Evolutionary conservation across 352 stramenopile species (phyloP), one percentile per base, ranked within the genome.

Genomic region (Phytopythium mirpurense): DNA sequence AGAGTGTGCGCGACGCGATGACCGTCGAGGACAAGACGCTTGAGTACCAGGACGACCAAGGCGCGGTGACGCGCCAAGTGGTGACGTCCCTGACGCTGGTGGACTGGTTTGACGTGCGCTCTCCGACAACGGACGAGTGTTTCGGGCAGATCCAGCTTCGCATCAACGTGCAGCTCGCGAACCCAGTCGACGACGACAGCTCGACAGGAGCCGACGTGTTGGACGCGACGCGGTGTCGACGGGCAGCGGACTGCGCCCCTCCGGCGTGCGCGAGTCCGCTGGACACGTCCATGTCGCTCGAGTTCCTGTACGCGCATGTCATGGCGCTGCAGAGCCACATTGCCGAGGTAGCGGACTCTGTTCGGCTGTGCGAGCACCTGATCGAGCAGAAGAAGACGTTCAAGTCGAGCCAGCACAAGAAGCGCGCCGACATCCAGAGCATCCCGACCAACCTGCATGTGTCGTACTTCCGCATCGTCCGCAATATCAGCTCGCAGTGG

Each of bases 391-490:
- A 85, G 40, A 82, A 82, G 35, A 92, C 83, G 16, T 95, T 95
- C 62, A 95, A 95, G 47, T 90, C 82, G 12, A 91, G 79, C 52
- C 56, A 83, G 40, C 67, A 89, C 62, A 95, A 92, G 60, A 88
- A 92, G 42, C 78, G 80, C 27, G 74, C 78, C 1, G 82, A 91
- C 43, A 86, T 90, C 29, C 80, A 90, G 47, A 83, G 65, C 12
- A 88, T 95, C 32, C 74, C 83, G 9, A 95, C 84, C 10, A 95
- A 95, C 35, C 53, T 95, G 12, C 83, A 93, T 49, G 74, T 95
- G 8, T 88, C 84, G 16, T 91, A 87, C 44, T 91, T 92, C 44
- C 75, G 80, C n/a, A 87, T 94, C 32, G 74, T 83, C 40, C 66
- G 79, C 16, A 66, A 88, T 29, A 77, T 82, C 64, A 70, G 56